Conservation (phyloP, 1,284 basidiomycete genomes). For the Apiotrichum siamense region DNA sequence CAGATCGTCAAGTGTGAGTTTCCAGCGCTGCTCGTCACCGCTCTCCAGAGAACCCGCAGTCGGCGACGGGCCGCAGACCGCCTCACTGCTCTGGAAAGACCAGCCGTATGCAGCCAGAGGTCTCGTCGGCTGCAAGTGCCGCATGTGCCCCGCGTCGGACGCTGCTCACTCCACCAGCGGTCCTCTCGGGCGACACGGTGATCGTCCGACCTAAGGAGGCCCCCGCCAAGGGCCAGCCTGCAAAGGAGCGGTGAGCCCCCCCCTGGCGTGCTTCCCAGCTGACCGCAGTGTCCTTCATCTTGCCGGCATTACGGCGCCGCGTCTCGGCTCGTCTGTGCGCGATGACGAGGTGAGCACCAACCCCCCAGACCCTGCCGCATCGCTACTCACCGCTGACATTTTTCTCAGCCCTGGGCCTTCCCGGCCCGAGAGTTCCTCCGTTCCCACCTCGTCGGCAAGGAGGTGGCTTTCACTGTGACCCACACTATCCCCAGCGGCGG, state of each 20-base stretch:
- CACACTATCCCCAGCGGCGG: conserved; percentile 38
- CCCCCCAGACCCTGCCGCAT: background rate
- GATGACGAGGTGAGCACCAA: conserved; percentile 68
- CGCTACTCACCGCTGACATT: too few species aligned
- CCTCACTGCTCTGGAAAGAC: too few species aligned
- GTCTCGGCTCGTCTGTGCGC: conserved; percentile 68
- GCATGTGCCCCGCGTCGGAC: background rate
- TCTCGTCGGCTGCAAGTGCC: background rate
- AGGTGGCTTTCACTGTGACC: conserved; percentile 51
- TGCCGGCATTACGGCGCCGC: conserved; percentile 72
- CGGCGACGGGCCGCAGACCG: too few species aligned
- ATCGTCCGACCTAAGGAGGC: conserved; percentile 65
- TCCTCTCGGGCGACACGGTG: conserved; percentile 81
- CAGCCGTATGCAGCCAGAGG: too few species aligned
- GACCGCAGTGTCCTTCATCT: conserved; percentile 70
- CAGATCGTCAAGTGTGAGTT: conserved; percentile 46
- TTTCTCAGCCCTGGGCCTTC: conserved; percentile 82
- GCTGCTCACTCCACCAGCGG: conserved; percentile 54
- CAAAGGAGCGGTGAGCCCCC: conserved; percentile 69
- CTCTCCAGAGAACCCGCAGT: background rate
- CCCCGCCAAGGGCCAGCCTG: conserved; percentile 70
- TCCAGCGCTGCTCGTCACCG: background rate
- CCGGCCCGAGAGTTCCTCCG: conserved; percentile 90
- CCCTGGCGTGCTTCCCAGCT: background rate
- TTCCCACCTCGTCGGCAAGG: conserved; percentile 76